These are phyloP conservation scores for Colletotrichum scovillei DNA, from an alignment of 2,329 filamentous ascomycete species.

Conservation along the genomic window DNA sequence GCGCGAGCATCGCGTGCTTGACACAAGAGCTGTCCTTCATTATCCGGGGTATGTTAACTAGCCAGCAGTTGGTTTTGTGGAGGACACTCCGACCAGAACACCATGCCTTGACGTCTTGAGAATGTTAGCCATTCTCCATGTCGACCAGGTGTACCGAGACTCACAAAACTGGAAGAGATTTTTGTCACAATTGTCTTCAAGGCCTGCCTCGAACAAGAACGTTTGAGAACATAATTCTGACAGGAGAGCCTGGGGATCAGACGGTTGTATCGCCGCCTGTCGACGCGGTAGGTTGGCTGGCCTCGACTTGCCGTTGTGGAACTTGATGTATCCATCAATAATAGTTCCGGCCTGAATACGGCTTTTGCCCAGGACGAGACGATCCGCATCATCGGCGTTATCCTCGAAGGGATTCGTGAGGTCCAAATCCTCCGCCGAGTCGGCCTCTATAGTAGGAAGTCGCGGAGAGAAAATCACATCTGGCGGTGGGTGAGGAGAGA, in stretches of 20 bases:
- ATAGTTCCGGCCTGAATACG: slow-evolving; percentile 4
- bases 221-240: background rate
- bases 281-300: background rate
- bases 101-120: slow-evolving; percentile 51
- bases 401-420: slow-evolving; percentile 33
- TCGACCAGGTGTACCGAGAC: background rate
- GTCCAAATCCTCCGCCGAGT: background rate
- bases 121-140: background rate
- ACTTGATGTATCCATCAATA: slow-evolving; percentile 36
- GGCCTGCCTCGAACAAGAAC: slow-evolving; percentile 4
- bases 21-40: slow-evolving; percentile 46
- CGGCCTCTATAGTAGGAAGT: background rate
- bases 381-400: slow-evolving; percentile 21
- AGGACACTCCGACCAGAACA: slow-evolving; percentile 53
- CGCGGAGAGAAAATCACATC: slow-evolving; percentile 1
- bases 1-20: slow-evolving; percentile 50
- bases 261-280: background rate
- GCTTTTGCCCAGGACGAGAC: slow-evolving; percentile 2
- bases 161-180: slow-evolving; percentile 32
- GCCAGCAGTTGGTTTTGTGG: slow-evolving; percentile 51
- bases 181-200: background rate
- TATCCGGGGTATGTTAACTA: slow-evolving; percentile 53
- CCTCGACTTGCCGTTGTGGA: slow-evolving; percentile 1
- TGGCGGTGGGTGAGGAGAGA: background rate
- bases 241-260: background rate